Evolutionary conservation across 2,329 filamentous ascomycete species (phyloP).

Genomic region (Xylariales sp.): DNA sequence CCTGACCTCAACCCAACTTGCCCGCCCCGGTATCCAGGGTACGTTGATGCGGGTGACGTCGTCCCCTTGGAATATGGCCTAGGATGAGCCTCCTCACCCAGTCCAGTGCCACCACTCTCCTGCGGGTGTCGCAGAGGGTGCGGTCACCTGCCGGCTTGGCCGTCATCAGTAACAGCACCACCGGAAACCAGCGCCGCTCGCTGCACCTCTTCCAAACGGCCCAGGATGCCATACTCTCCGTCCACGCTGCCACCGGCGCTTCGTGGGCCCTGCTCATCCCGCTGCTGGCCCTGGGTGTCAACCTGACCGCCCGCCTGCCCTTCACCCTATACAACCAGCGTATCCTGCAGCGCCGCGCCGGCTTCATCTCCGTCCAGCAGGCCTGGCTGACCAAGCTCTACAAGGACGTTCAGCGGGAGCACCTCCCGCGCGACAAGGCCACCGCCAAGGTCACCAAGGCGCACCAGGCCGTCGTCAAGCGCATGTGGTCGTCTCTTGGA

Average conservation of each 20-base stretch:
- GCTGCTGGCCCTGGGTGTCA: constrained; percentile 43
- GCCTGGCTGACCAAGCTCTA: constrained; percentile 28
- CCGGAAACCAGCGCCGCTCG: too few relatives aligned
- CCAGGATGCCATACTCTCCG: constrained; percentile 35
- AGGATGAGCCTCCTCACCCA: too few relatives aligned
- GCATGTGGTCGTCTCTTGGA: constrained; percentile 28
- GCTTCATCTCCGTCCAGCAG: constrained; percentile 24
- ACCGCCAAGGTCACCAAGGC: constrained; percentile 22
- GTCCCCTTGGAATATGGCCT: too few relatives aligned
- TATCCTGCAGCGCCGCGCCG: constrained; percentile 22
- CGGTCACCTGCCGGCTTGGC: too few relatives aligned
- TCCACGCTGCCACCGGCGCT: constrained; percentile 37
- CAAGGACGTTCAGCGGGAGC: constrained; percentile 13
- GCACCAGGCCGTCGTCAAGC: constrained; percentile 13
- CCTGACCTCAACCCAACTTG: too few relatives aligned
- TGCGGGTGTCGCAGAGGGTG: too few relatives aligned
- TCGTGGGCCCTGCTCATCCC: constrained; percentile 54
- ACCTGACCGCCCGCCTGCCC: constrained; percentile 41
- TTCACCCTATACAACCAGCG: constrained; percentile 33
- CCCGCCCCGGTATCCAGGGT: too few relatives aligned
- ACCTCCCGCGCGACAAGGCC: constrained; percentile 4
- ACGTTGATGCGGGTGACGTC: too few relatives aligned
- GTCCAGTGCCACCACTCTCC: too few relatives aligned
- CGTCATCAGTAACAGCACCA: too few relatives aligned
- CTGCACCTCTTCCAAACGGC: constrained; percentile 26